These are phyloP conservation scores for Chionographis japonica DNA, from an alignment of 106 monocot species.

Conservation along the genomic window DNA sequence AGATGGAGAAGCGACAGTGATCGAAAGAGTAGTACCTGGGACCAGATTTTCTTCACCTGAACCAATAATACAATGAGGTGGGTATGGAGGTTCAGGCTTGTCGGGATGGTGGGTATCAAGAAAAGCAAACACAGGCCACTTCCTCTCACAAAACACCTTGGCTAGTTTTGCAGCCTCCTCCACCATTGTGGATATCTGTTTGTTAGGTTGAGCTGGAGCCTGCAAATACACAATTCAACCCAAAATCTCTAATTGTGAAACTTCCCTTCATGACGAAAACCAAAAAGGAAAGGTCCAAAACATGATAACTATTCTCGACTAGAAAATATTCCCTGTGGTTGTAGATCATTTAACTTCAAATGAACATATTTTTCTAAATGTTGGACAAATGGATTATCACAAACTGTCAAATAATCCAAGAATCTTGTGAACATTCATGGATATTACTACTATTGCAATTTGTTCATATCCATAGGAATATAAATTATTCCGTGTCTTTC, in stretches of 20 bases:
- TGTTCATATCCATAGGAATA: too few species aligned
- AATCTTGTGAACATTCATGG: too few species aligned
- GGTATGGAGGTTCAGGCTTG: conserved; percentile 84
- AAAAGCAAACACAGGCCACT: conserved; percentile 84
- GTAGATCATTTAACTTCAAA: too few species aligned
- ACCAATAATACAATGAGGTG: conserved; percentile 88
- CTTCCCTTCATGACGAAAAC: too few species aligned
- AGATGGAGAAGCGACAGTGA: neutral
- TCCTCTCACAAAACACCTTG: conserved; percentile 54
- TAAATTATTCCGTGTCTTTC: too few species aligned
- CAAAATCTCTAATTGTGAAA: neutral
- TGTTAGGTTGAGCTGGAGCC: conserved; percentile 63
- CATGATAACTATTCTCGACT: too few species aligned
- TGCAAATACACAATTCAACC: conserved; percentile 4
- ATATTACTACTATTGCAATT: too few species aligned
- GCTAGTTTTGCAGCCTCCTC: conserved; percentile 62
- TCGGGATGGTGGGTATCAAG: conserved; percentile 77
- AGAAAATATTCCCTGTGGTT: too few species aligned
- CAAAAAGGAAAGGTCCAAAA: too few species aligned
- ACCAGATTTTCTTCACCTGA: conserved; percentile 82
- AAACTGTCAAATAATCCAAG: too few species aligned
- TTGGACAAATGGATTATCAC: too few species aligned
- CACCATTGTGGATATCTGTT: conserved; percentile 70
- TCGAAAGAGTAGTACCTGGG: conserved; percentile 45
- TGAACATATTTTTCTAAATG: too few species aligned